These are phyloP conservation scores for Schwanniomyces yamadae DNA, from an alignment of 805 yeast species.

Conservation along the genomic window DNA sequence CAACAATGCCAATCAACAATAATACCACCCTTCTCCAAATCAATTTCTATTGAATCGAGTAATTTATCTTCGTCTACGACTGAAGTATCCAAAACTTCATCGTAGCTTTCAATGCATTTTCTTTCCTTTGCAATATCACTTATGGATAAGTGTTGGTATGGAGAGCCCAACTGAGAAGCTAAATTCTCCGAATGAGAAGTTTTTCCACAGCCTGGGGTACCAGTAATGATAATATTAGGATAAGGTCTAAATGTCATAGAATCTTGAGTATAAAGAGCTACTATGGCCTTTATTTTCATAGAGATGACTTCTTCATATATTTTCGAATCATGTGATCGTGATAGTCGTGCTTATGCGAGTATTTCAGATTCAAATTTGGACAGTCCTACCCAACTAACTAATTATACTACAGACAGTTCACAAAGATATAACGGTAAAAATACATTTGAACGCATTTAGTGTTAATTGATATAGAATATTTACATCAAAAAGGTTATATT, in stretches of 20 bases:
- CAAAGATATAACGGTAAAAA: too few relatives aligned
- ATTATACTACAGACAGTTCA: too few relatives aligned
- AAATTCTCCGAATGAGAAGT: slow-evolving; percentile 70
- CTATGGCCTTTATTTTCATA: not conserved
- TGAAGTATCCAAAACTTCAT: slow-evolving; percentile 77
- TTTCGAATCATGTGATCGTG: slow-evolving; percentile 1
- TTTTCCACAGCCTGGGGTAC: slow-evolving; percentile 94
- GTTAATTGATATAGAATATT: too few relatives aligned
- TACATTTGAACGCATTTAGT: too few relatives aligned
- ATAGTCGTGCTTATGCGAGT: not conserved
- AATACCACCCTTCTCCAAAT: slow-evolving; percentile 81
- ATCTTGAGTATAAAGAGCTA: not conserved
- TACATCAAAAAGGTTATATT: too few relatives aligned
- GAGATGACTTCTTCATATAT: slow-evolving; percentile 1
- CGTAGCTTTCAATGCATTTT: slow-evolving; percentile 78
- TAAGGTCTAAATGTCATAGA: slow-evolving; percentile 32
- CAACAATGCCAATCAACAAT: slow-evolving; percentile 97
- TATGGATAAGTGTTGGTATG: slow-evolving; percentile 57
- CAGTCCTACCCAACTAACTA: too few relatives aligned
- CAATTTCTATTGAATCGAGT: slow-evolving; percentile 75
- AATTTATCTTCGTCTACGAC: slow-evolving; percentile 92
- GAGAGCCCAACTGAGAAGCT: slow-evolving; percentile 46
- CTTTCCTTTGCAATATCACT: slow-evolving; percentile 80
- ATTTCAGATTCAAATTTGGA: too few relatives aligned
- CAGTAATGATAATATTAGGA: slow-evolving; percentile 87